These are phyloP conservation scores for Ganoderma meredithae DNA, from an alignment of 1,284 basidiomycete genomes.

Conservation along the genomic window DNA sequence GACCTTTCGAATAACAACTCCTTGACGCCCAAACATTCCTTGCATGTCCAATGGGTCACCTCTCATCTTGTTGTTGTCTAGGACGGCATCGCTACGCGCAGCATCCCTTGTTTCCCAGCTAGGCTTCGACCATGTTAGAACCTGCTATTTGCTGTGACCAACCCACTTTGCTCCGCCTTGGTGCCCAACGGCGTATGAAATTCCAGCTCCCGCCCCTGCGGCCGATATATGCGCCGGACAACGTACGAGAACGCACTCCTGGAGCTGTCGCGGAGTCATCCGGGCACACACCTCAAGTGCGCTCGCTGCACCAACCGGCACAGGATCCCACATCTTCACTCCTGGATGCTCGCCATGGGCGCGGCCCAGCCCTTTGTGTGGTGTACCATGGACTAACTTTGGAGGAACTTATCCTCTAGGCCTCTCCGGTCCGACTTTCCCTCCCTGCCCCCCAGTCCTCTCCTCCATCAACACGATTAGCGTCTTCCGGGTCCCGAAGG, in stretches of 20 bases:
- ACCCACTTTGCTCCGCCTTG: background rate
- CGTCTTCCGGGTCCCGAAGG: conserved; percentile 7
- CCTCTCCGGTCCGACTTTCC: background rate
- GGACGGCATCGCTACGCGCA: background rate
- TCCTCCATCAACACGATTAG: background rate
- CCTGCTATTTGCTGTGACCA: background rate
- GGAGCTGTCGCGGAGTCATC: background rate
- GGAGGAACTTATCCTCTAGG: background rate
- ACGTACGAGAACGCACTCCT: background rate
- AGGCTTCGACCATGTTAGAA: background rate
- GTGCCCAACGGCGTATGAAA: background rate
- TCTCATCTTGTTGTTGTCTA: background rate
- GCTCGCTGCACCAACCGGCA: background rate
- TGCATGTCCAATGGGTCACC: background rate
- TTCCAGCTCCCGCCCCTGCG: too few species aligned
- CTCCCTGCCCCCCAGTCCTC: too few species aligned
- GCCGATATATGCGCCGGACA: background rate
- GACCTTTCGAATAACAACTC: background rate
- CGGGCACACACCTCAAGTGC: background rate
- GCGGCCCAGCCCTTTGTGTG: background rate
- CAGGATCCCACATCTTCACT: conserved; percentile 1
- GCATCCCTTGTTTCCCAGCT: background rate
- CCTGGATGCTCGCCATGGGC: conserved; percentile 3
- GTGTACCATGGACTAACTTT: background rate
- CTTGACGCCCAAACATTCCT: background rate